These are phyloP conservation scores for Limonomyces culmigenus DNA, from an alignment of 1,284 basidiomycete species.

Conservation along the genomic window DNA sequence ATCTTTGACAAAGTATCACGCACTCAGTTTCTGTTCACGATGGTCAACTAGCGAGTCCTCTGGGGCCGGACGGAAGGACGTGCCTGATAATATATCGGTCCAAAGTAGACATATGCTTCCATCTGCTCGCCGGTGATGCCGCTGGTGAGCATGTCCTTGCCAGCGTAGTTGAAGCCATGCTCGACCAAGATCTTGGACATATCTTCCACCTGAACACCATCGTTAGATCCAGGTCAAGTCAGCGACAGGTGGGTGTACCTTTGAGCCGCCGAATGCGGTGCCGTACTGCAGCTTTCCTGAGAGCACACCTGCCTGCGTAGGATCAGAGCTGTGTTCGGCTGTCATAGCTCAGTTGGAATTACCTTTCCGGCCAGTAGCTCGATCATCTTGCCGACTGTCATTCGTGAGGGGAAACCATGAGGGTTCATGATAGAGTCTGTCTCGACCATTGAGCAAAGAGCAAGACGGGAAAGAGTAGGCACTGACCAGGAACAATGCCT, in stretches of 20 bases:
- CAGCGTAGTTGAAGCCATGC: slow-evolving; percentile 91
- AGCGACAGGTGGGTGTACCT: too few relatives aligned
- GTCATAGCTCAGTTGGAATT: slow-evolving; percentile 7
- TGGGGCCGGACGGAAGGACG: slow-evolving; percentile 7
- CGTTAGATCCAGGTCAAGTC: slow-evolving; percentile 1
- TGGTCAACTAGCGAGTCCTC: neutral
- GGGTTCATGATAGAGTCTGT: slow-evolving; percentile 99
- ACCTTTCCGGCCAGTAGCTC: slow-evolving; percentile 95
- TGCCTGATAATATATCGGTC: slow-evolving; percentile 96
- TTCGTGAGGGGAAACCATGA: slow-evolving; percentile 97
- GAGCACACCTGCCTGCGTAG: slow-evolving; percentile 66
- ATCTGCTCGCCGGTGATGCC: slow-evolving; percentile 95
- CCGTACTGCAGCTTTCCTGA: slow-evolving; percentile 82
- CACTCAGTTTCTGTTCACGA: slow-evolving; percentile 57
- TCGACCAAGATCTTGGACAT: slow-evolving; percentile 95
- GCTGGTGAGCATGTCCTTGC: slow-evolving; percentile 96
- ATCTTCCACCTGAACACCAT: slow-evolving; percentile 87
- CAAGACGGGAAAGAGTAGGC: neutral
- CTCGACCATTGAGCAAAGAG: neutral
- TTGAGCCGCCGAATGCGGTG: slow-evolving; percentile 94
- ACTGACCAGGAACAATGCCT: slow-evolving; percentile 78
- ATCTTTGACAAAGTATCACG: slow-evolving; percentile 13
- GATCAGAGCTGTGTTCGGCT: slow-evolving; percentile 1
- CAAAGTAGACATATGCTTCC: slow-evolving; percentile 96
- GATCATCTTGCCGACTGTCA: slow-evolving; percentile 99